These are phyloP conservation scores for Trametes cubensis DNA, from an alignment of 768 basidiomycete species.

Conservation along the genomic window DNA sequence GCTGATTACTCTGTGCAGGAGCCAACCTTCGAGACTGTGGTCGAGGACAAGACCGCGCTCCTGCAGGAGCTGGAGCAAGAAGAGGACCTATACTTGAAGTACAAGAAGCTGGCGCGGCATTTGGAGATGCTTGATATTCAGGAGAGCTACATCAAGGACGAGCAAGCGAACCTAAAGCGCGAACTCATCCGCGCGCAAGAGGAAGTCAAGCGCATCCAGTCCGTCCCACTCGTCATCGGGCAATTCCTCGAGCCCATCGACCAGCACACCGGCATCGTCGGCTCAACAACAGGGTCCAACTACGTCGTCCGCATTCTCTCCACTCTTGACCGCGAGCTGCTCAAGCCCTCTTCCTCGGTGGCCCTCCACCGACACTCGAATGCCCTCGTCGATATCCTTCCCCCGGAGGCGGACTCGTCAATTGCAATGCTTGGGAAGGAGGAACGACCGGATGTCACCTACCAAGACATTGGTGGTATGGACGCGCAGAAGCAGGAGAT, in stretches of 20 bases:
- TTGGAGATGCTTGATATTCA: constrained; percentile 93
- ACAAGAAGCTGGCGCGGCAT: constrained; percentile 94
- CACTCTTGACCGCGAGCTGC: constrained; percentile 93
- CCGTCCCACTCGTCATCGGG: constrained; percentile 97
- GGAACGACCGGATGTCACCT: constrained; percentile 93
- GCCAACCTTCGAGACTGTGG: constrained; percentile 84
- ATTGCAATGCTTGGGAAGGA: constrained; percentile 94
- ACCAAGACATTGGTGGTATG: constrained; percentile 96
- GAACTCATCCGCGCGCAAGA: constrained; percentile 99
- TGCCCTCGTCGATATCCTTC: constrained; percentile 96
- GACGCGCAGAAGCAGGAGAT: constrained; percentile 99
- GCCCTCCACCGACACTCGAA: constrained; percentile 99
- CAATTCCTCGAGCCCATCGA: constrained; percentile 99
- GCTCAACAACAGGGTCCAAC: constrained; percentile 96
- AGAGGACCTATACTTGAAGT: constrained; percentile 95
- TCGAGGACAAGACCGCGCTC: constrained; percentile 86
- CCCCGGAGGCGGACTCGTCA: constrained; percentile 97
- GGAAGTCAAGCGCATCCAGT: constrained; percentile 99
- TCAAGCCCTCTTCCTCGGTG: constrained; percentile 96
- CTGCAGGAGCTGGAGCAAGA: constrained; percentile 77
- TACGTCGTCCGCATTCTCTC: constrained; percentile 97
- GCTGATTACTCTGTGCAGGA: constrained; percentile 53
- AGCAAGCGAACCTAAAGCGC: constrained; percentile 95
- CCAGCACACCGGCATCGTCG: constrained; percentile 95
- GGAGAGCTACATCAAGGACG: constrained; percentile 98